Evolutionary conservation across 2,329 filamentous ascomycete genomes (phyloP), one percentile per base, ranked within the genome.

Genomic region (Colletotrichum sojae): DNA sequence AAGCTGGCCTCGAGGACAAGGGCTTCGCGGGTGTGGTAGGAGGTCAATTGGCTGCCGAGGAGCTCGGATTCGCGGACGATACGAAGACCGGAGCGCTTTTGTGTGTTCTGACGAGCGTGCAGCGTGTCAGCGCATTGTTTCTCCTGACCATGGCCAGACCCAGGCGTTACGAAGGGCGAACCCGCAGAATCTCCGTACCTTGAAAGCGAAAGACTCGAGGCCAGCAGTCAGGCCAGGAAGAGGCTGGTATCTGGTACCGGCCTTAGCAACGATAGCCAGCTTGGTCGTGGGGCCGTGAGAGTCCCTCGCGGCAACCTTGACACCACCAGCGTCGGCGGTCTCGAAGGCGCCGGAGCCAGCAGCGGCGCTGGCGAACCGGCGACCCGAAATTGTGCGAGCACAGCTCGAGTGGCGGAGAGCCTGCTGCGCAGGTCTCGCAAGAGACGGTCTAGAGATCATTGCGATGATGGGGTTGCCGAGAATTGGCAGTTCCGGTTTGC

Each of bases 11-110:
- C 91, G 78, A 99, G 85, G 70, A 99, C 90, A 72, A 99, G 85
- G 79, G 94, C 94, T 87, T 99, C 96, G 79, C 95, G 92, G 76
- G 94, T 95, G 85, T 98, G 94, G 83, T 93, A 94, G 73, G 95
- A 88, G 76, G 86, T 88, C 84, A 98, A 90, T 89, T 95, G 91
- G 77, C 94, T 94, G 80, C 97, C 96, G 73, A 99, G 90, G 71
- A 99, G 92, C 85, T 99, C 96, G 77, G 94, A 90, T 86, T 99
- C 96, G 86, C 96, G 93, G 79, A 91, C 92, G 82, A 99, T 97
- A 81, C 95, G 93, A 78, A 99, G 87, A 68, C 94, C 94, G 74
- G 95, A 96, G 82, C 96, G 92, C 84, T 92, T 92, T 75, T 91
- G 83, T 76, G 96, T 99, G 87, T 92, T 94, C 92, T 95, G 77